Conservation (phyloP, 2,329 filamentous ascomycete species). For the Cryoendolithus antarcticus region DNA sequence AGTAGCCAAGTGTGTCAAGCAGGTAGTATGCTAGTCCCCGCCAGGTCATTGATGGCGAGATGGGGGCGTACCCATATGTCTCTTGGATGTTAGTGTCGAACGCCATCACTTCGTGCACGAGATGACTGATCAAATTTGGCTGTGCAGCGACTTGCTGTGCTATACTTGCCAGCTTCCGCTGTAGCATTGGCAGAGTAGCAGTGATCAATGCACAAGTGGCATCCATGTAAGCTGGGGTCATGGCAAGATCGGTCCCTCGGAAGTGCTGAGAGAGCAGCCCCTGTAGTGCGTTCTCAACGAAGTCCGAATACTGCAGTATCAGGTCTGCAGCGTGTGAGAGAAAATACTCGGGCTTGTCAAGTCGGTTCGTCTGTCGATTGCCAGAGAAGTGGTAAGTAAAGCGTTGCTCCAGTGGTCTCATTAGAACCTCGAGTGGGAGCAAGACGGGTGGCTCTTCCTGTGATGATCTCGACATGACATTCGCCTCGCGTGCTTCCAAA, state of each 20-base stretch:
- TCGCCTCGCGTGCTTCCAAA: slow-evolving; percentile 29
- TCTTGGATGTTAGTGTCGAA: slow-evolving; percentile 73
- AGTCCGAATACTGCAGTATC: slow-evolving; percentile 49
- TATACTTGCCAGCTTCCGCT: slow-evolving; percentile 60
- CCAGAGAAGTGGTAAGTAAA: slow-evolving; percentile 94
- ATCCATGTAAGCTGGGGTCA: slow-evolving; percentile 68
- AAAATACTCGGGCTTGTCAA: slow-evolving; percentile 61
- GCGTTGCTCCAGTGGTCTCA: slow-evolving; percentile 66
- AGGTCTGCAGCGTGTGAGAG: slow-evolving; percentile 50
- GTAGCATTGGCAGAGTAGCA: slow-evolving; percentile 69
- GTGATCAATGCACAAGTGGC: slow-evolving; percentile 79
- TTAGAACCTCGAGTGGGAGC: slow-evolving; percentile 63
- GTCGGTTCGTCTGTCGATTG: slow-evolving; percentile 68
- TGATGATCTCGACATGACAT: slow-evolving; percentile 7
- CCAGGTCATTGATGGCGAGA: slow-evolving; percentile 42
- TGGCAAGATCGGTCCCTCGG: slow-evolving; percentile 47
- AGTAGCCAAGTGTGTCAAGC: slow-evolving; percentile 60
- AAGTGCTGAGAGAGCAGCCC: slow-evolving; percentile 70
- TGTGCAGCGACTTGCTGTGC: slow-evolving; percentile 58
- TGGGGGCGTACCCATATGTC: slow-evolving; percentile 58
- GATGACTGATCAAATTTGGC: slow-evolving; percentile 69
- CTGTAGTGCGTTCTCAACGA: slow-evolving; percentile 59
- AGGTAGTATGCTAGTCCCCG: slow-evolving; percentile 73
- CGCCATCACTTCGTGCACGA: slow-evolving; percentile 74
- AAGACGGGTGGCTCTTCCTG: slow-evolving; percentile 49